Base-by-base conservation (phyloP, 768 basidiomycete genomes). In the Fibroporia radiculosa region DNA sequence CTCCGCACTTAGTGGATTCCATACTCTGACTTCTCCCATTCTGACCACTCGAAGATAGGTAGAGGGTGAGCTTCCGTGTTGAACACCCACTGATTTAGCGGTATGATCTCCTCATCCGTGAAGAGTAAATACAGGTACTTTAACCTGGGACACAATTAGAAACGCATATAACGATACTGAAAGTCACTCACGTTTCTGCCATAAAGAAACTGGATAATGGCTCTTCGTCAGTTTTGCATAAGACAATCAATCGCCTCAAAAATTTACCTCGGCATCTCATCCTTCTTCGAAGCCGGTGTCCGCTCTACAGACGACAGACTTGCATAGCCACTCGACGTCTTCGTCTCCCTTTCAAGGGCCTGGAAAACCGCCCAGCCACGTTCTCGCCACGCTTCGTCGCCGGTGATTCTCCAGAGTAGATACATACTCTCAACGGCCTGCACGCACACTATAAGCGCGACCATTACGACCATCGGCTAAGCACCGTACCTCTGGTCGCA, bases 341-440 rank as follows among this genome's bases (percentile, higher is more conserved):
- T 78, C 12, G 81, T 69, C 49, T 80, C 68, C 33, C 64, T 68
- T 59, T 83, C 73, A 12, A 90, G 74, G 5, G 82, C 77, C 51
- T 82, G 65, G 52, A 84, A 90, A 20, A 89, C 75, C 23, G 61
- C 61, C 84, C 84, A 87, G 1, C 81, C 86, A 33, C 78, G 73
- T 37, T 78, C 71, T 48, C 87, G 69, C 87, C 87, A 90, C 47
- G 66, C 72, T 32, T 57, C 57, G 52, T 90, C 75, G 0, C 81
- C 76, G 1, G 87, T 90, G 5, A 75, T 71, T 35, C 77, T 74
- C 78, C 81, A 90, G 44, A 90, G 57, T 10, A 87, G 56, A 58
- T 79, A 88, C 45, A 90, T 62, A 12, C 78, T 81, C 56, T 90
- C 86, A 1, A 90, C 58, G 4, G 87, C 75, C 84, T 90, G 76